phyloP scores from a whole-genome alignment of 805 yeast species.

The Wickerhamomyces bisporus region DNA sequence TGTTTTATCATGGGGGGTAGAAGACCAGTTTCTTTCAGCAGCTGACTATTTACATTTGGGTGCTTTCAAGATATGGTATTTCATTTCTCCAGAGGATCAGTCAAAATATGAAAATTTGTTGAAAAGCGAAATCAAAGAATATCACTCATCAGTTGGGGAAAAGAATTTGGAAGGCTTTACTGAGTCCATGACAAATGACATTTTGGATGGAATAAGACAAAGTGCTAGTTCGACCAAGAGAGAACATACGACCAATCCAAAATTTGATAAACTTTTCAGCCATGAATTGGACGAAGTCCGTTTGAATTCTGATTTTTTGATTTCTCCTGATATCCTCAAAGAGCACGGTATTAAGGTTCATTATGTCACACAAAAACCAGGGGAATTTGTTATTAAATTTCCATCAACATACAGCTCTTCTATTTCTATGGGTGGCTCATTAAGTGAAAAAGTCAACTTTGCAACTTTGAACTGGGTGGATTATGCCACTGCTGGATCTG shows the following conservation, averaged over 20 bases:
- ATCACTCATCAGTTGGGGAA: constrained; percentile 1
- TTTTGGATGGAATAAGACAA: constrained; percentile 15
- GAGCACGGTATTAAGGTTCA: constrained; percentile 43
- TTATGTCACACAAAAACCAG: constrained; percentile 51
- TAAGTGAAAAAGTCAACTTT: constrained; percentile 53
- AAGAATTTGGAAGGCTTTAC: constrained; percentile 3
- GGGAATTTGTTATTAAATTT: constrained; percentile 53
- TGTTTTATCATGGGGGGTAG: constrained; percentile 51
- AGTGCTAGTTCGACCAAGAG: constrained; percentile 13
- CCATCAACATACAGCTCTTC: constrained; percentile 50
- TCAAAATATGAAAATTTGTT: constrained; percentile 53
- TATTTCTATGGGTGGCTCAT: constrained; percentile 49
- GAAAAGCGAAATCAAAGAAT: constrained; percentile 33
- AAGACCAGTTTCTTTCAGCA: constrained; percentile 54
- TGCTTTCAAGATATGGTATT: constrained; percentile 52
- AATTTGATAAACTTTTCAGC: constrained; percentile 17
- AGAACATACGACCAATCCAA: constrained; percentile 9
- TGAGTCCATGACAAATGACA: constrained; percentile 14
- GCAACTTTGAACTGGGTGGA: constrained; percentile 55
- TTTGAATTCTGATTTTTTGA: constrained; percentile 39
- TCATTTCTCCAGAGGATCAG: constrained; percentile 52
- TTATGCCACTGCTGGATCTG: constrained; percentile 41
- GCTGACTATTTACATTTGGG: constrained; percentile 55
- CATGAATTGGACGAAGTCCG: constrained; percentile 9
- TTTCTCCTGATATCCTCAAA: constrained; percentile 46